Evolutionary conservation across 768 basidiomycete species (phyloP), one percentile per base, ranked within the genome.

Genomic region (Lentinula lateritia): DNA sequence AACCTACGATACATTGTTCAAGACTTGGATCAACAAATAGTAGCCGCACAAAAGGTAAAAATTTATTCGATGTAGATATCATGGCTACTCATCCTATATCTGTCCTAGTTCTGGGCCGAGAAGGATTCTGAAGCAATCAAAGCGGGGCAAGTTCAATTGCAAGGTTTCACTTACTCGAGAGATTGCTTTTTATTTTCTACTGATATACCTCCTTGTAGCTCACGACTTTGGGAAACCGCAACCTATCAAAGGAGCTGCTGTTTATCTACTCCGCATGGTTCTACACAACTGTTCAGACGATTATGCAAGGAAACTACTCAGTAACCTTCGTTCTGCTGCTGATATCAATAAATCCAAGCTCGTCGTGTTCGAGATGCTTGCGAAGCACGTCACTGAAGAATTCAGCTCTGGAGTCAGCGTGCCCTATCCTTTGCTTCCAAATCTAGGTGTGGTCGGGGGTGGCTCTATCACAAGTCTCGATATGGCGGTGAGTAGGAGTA

Each of bases 1-100:
- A 66, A 74, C 38, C 62, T 76, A 8, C 66, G 67, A 16, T 73
- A 70, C 45, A 62, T 76, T 32, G 68, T 77, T n/a, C 76, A 79
- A 64, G 78, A 77, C 64, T 69, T 73, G 2, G 65, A 62, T 10
- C 63, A 64, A 6, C 64, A 66, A 28, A 68, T 74, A 18, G 50
- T 62, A 6, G 66, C 64, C 45, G 74, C 71, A 15, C 61, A 68
- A 50, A 63, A 66, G 45, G 71, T 71, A 12, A 28, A 28, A 28
- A 28, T 28, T 28, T 28, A 28, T 28, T 28, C 28, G 28, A 28
- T 28, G 28, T 28, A 2, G 13, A 39, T 39, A 13, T 1, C 3
- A 39, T 39, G 38, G 6, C 38, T 39, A 1, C 38, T 39, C 38
- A 28, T 28, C 28, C 28, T 28, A 28, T 39, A 8, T 9, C 7